Conservation (phyloP, 2,329 filamentous ascomycete genomes). For the Aureobasidium sp. region DNA sequence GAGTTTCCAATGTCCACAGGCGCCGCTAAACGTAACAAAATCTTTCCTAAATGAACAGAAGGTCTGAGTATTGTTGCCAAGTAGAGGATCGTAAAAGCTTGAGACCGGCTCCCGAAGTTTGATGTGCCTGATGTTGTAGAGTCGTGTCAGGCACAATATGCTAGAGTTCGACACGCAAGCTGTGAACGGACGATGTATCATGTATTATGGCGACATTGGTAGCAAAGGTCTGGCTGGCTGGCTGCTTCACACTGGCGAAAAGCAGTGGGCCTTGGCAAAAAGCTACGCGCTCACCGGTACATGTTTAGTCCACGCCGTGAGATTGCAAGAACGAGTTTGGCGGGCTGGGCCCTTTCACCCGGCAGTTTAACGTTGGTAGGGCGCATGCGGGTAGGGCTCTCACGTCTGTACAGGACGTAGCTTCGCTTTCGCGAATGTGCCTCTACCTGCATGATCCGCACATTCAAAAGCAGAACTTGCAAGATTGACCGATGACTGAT, state of each 20-base stretch:
- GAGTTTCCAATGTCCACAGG: background rate
- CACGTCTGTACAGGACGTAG: background rate
- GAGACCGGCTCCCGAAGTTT: background rate
- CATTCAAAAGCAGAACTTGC: background rate
- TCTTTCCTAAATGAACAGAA: background rate
- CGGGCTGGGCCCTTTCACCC: background rate
- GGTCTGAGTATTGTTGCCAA: background rate
- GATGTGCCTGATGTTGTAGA: background rate
- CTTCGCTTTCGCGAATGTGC: background rate
- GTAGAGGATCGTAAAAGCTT: background rate
- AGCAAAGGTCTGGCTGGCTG: background rate
- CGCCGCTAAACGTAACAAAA: background rate
- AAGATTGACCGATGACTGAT: background rate
- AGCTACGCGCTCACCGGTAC: background rate
- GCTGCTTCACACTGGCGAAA: background rate
- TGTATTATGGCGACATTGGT: background rate
- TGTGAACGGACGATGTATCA: background rate
- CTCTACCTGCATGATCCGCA: background rate
- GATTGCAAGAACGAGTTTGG: constrained; percentile 9
- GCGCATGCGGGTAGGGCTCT: constrained; percentile 1
- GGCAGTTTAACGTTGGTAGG: background rate
- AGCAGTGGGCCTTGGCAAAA: background rate
- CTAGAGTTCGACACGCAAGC: background rate
- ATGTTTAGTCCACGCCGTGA: background rate
- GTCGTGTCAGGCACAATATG: background rate